phyloP scores from a whole-genome alignment of 1,284 basidiomycete genomes.

The Sphaerobolus stellatus region DNA sequence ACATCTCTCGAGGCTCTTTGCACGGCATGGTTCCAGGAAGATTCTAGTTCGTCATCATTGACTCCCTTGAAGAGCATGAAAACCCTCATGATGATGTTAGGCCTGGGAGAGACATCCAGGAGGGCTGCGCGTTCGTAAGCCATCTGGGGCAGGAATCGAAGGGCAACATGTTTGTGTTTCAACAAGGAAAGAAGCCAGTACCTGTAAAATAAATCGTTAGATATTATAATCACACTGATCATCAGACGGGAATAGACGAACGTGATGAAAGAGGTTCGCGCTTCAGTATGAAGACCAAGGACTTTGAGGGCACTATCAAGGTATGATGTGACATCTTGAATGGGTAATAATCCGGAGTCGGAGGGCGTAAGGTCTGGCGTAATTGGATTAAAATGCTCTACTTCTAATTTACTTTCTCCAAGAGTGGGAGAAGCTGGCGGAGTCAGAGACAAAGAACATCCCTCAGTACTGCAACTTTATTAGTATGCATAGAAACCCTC shows the following conservation, averaged over 20 bases:
- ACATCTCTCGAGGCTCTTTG: slow-evolving; percentile 16
- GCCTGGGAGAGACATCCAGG: slow-evolving; percentile 37
- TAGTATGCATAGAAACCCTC: no score
- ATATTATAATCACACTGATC: background rate
- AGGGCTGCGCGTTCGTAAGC: slow-evolving; percentile 40
- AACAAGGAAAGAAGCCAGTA: slow-evolving; percentile 46
- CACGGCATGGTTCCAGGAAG: slow-evolving; percentile 22
- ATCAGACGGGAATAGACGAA: slow-evolving; percentile 22
- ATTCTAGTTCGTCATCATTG: slow-evolving; percentile 18
- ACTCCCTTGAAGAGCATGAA: slow-evolving; percentile 48
- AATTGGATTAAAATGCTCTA: slow-evolving; percentile 17
- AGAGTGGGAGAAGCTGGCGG: background rate
- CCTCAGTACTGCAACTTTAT: background rate
- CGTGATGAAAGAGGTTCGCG: slow-evolving; percentile 45
- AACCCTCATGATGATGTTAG: slow-evolving; percentile 43
- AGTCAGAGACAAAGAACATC: background rate
- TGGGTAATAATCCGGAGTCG: slow-evolving; percentile 31
- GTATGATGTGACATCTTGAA: slow-evolving; percentile 31
- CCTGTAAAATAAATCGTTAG: slow-evolving; percentile 18
- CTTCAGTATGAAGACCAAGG: slow-evolving; percentile 41
- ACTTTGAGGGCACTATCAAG: slow-evolving; percentile 34
- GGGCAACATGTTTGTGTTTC: slow-evolving; percentile 39
- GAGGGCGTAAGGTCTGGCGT: slow-evolving; percentile 12
- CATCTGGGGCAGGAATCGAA: slow-evolving; percentile 46
- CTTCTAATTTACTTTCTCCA: background rate